A percentile compares a stretch with the other conserved stretches of the same genome.
phyloP scores from a whole-genome alignment of 2,329 filamentous ascomycete species.

The Trichoderma koningiopsis region DNA sequence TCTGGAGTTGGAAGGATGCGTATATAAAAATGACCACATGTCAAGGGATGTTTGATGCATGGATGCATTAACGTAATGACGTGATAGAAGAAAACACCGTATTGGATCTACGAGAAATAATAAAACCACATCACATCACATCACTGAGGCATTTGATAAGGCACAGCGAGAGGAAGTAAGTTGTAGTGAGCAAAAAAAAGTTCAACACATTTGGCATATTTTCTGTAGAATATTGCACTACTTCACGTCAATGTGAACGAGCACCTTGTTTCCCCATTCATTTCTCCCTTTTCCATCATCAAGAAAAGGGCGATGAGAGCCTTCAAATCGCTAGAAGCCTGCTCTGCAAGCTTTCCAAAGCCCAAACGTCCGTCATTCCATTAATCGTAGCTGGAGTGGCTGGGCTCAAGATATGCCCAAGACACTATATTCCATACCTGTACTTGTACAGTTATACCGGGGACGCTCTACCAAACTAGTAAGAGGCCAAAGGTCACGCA shows the following conservation, averaged over 20 bases:
- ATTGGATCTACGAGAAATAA: not conserved
- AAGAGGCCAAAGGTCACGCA: not conserved
- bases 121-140: not conserved
- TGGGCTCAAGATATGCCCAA: not conserved
- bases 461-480: not conserved
- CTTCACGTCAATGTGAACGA: constrained; percentile 21
- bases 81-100: not conserved
- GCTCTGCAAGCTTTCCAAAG: constrained; percentile 2
- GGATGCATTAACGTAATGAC: constrained; percentile 1
- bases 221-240: constrained; percentile 22
- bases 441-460: constrained; percentile 16
- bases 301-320: not conserved
- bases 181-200: not conserved
- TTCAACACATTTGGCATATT: constrained; percentile 25
- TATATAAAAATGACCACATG: constrained; percentile 51
- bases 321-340: not conserved
- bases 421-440: constrained; percentile 6
- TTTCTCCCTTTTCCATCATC: not conserved
- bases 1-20: constrained; percentile 27
- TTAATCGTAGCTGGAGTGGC: not conserved
- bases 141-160: not conserved
- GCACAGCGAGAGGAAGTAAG: not conserved
- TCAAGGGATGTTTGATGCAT: constrained; percentile 3
- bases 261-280: not conserved
- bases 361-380: not conserved